Base-by-base conservation (phyloP, 768 basidiomycete species). In the Naganishia vaughanmartiniae region DNA sequence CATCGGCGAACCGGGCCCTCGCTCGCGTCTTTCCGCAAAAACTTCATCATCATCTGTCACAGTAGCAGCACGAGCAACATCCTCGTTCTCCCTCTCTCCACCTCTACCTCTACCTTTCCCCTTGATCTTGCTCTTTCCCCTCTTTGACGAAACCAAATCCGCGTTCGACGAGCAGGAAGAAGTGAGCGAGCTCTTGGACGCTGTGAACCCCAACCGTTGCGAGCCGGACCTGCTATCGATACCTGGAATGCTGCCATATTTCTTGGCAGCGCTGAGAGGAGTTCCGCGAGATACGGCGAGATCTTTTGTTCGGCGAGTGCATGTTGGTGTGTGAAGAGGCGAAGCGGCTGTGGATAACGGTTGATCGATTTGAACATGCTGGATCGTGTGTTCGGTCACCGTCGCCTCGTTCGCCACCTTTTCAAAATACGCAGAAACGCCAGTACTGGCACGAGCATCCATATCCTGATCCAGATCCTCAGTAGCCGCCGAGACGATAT, bases 351-450 rank as follows among this genome's bases (percentile, higher is more conserved):
- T 15, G 30, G 33, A 19, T 4, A 55, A 7, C 9, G 54, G 15
- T 55, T 55, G 21, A 34, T 17, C 30, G 54, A 55, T 28, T 9
- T 19, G 4, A 7, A 19, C 54, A 15, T 28, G 54, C 15, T 30
- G 54, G 17, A 28, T 24, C 21, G 48, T 51, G 12, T n/a, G 24
- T n/a, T 26, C 48, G n/a, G 48, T 51, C n/a, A 26, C 19, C 6
- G 24, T 26, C 17, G 12, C 48, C 21, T 26, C 48, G 14, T 26
- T 26, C 48, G 48, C 24, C 48, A n/a, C n/a, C 48, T 24, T 19
- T 39, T 11, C 36, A 36, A 58, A 39, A 24, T 34, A 58, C 34
- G 30, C 57, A 36, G 57, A 58, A 33, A 31, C 57, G 21, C 63
- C 48, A 11, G 36, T 65, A 21, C 42, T 12, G 7, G 36, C 12